Evolutionary conservation across 306 rosid species (phyloP).

Genomic region (Begonia masoniana): DNA sequence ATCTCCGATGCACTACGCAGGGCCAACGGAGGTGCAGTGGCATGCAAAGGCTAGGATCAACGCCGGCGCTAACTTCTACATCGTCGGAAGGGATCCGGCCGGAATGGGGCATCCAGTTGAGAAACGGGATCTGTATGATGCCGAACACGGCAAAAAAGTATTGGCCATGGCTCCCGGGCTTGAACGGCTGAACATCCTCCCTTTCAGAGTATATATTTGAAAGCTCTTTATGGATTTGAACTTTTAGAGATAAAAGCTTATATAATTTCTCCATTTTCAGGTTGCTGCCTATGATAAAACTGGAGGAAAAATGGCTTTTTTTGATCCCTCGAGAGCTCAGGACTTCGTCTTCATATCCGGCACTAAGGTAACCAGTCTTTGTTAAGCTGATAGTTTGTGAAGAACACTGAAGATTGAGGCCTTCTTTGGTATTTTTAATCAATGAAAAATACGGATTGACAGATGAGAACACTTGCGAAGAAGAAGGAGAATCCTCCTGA

Average conservation of each 20-base stretch:
- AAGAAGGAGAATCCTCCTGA: constrained; percentile 92
- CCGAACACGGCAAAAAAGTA: constrained; percentile 96
- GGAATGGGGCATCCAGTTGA: constrained; percentile 96
- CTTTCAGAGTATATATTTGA: constrained; percentile 59
- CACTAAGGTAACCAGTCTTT: constrained; percentile 57
- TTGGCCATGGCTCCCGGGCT: constrained; percentile 99
- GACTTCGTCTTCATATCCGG: constrained; percentile 95
- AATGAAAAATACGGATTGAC: constrained; percentile 6
- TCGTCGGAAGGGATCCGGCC: constrained; percentile 98
- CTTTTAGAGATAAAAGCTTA: too few species aligned
- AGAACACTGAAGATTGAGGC: too few species aligned
- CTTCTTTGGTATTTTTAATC: too few species aligned
- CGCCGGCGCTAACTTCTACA: constrained; percentile 97
- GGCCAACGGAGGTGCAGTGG: constrained; percentile 99
- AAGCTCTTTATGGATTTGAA: not conserved
- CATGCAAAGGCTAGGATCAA: constrained; percentile 99
- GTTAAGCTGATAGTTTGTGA: too few species aligned
- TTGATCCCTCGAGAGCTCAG: constrained; percentile 84
- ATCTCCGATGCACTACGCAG: constrained; percentile 99
- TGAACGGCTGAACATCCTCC: constrained; percentile 92
- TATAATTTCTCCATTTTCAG: constrained; percentile 19
- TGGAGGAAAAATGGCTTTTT: constrained; percentile 94
- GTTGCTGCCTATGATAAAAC: constrained; percentile 98
- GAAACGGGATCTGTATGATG: constrained; percentile 86
- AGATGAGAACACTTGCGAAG: constrained; percentile 92